A percentile compares a stretch with the other conserved stretches of the same genome.
Evolutionary conservation across 257 asterid species (phyloP).

Genomic region (Nicotiana tabacum): DNA sequence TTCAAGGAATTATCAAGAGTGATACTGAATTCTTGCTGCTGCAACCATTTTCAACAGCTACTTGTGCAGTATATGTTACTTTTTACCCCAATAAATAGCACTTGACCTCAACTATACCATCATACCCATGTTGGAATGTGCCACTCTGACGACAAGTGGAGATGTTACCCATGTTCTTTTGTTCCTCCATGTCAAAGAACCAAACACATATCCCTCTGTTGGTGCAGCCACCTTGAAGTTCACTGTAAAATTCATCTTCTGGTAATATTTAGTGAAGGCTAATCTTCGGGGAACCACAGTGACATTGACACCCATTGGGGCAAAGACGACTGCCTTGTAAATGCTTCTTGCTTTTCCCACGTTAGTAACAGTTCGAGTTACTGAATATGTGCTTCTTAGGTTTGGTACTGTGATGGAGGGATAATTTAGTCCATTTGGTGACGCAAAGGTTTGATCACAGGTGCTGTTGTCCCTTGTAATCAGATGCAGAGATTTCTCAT

Average conservation of each 20-base stretch:
- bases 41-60: slow-evolving; percentile 1
- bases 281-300: slow-evolving; percentile 60
- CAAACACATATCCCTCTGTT: slow-evolving; percentile 59
- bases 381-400: slow-evolving; percentile 39
- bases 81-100: not conserved
- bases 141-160: slow-evolving; percentile 59
- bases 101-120: slow-evolving; percentile 12
- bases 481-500: slow-evolving; percentile 52
- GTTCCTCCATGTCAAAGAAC: slow-evolving; percentile 83
- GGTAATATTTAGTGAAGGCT: slow-evolving; percentile 44
- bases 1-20: not conserved
- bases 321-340: slow-evolving; percentile 55
- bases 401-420: slow-evolving; percentile 71
- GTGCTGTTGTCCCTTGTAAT: slow-evolving; percentile 80
- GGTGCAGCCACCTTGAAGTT: slow-evolving; percentile 61
- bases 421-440: slow-evolving; percentile 72
- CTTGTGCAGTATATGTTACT: not conserved
- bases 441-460: slow-evolving; percentile 38
- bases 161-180: slow-evolving; percentile 50
- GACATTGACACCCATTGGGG: slow-evolving; percentile 62
- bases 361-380: slow-evolving; percentile 69
- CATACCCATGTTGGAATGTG: slow-evolving; percentile 37
- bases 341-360: slow-evolving; percentile 57
- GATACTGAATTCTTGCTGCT: not conserved
- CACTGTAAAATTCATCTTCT: slow-evolving; percentile 61